phyloP scores from a whole-genome alignment of 148 eudicot species.

The Rheum nobile region DNA sequence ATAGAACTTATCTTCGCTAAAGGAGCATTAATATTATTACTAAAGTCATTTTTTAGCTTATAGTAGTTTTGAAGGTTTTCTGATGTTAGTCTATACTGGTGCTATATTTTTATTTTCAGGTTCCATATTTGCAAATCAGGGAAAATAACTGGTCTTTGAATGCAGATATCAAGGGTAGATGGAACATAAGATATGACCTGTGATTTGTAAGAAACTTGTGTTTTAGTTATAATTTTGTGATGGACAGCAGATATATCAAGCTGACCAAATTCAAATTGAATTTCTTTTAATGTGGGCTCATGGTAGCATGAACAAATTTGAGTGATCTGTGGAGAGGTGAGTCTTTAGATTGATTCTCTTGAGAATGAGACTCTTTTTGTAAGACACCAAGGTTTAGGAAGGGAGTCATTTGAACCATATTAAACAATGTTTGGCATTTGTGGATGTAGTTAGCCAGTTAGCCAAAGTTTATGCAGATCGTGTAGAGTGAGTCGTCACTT shows the following conservation, averaged over 20 bases:
- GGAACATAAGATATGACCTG: conserved; percentile 54
- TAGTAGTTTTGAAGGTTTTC: not conserved
- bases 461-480: not conserved
- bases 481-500: not conserved
- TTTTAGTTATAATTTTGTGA: not conserved
- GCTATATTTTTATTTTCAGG: conserved; percentile 18
- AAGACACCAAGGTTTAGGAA: not conserved
- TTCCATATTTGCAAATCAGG: conserved; percentile 48
- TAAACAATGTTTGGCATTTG: not conserved
- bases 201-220: conserved; percentile 13
- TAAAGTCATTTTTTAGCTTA: not conserved
- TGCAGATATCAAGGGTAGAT: conserved; percentile 34
- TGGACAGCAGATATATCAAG: conserved; percentile 3
- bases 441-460: not conserved
- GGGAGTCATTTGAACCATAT: not conserved
- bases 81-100: not conserved
- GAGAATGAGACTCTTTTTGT: not conserved
- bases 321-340: not conserved
- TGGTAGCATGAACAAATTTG: not conserved
- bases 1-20: not conserved
- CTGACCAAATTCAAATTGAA: conserved; percentile 1
- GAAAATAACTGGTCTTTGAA: conserved; percentile 67
- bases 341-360: not conserved
- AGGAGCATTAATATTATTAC: not conserved
- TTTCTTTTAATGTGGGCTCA: not conserved